These are phyloP conservation scores for Apiotrichum brassicae DNA, from an alignment of 1,284 basidiomycete species.

Conservation along the genomic window DNA sequence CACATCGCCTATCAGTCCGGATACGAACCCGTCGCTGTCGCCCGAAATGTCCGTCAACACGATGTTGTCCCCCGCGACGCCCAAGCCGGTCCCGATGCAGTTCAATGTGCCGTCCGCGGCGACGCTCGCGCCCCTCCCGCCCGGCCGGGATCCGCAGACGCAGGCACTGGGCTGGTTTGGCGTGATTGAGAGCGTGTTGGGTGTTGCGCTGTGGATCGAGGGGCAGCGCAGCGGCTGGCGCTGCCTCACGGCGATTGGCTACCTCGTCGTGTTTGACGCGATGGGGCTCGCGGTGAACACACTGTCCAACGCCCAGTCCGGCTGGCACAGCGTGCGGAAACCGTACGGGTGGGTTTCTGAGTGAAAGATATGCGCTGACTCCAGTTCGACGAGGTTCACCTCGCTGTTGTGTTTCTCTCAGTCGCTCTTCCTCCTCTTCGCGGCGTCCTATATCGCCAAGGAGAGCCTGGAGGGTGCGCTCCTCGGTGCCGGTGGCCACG, in stretches of 20 bases:
- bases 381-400: slow-evolving; percentile 64
- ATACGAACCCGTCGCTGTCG: no score
- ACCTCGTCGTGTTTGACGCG: slow-evolving; percentile 93
- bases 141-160: slow-evolving; percentile 37
- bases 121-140: slow-evolving; percentile 22
- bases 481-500: slow-evolving; percentile 53
- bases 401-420: slow-evolving; percentile 80
- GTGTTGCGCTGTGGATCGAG: slow-evolving; percentile 69
- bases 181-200: slow-evolving; percentile 50
- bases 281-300: slow-evolving; percentile 63
- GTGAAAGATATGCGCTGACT: slow-evolving; percentile 4
- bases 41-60: slow-evolving; percentile 24
- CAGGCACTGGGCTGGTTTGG: slow-evolving; percentile 48
- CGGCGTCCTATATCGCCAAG: slow-evolving; percentile 86
- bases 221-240: slow-evolving; percentile 85
- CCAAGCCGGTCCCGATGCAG: slow-evolving; percentile 19
- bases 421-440: slow-evolving; percentile 80
- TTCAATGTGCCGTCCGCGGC: slow-evolving; percentile 21
- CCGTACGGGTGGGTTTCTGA: slow-evolving; percentile 62
- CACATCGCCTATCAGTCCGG: no score
- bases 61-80: slow-evolving; percentile 4
- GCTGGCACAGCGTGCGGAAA: slow-evolving; percentile 43
- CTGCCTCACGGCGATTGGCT: slow-evolving; percentile 81
- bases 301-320: slow-evolving; percentile 47
- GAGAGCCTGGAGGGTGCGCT: slow-evolving; percentile 81